Evolutionary conservation across 2,329 filamentous ascomycete species (phyloP), one percentile per base, ranked within the genome.

Genomic region (Xylaria hypoxylon): DNA sequence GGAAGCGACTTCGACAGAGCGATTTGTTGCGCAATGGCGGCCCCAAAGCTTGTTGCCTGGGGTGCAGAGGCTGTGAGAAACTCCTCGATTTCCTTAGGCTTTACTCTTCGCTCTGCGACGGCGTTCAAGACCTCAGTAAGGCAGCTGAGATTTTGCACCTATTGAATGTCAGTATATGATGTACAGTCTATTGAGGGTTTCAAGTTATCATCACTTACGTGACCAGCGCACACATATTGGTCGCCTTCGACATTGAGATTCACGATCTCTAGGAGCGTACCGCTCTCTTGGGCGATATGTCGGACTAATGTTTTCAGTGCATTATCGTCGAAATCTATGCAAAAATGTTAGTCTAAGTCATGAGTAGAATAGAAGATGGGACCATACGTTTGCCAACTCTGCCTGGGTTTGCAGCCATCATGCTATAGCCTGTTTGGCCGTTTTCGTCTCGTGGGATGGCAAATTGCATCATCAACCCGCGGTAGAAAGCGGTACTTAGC

Each of bases 161-260:
- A 31, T 35, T 10, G 17, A 6, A 5, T 50, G 58, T 62, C 8
- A 60, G 51, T 52, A 5, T 35, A 35, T n/a, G 44, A 44, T 40
- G 22, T 33, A 44, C 15, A 42, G 7, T 24, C 19, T 31, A 13
- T 15, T 10, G 19, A 24, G n/a, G 19, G 4, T 3, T 35, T 8
- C 31, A n/a, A 33, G 2, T 35, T 4, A 35, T 52, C 19, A 10
- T 52, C 31, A 10, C 62, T 61, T 62, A 69, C 68, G 26, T 70
- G 65, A 7, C 65, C 65, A 7, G 68, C 68, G 51, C 62, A 68
- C 8, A 68, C 68, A 57, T 68, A 70, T 64, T 68, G 65, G 24
- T 70, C 65, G 35, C 55, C 68, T 35, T 58, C 58, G 51, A 70
- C 47, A 31, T 68, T 70, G 51, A 70, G 47, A 19, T 68, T 65